These are phyloP conservation scores for Metarhizium sp. DNA, from an alignment of 2,329 filamentous ascomycete genomes.

Conservation along the genomic window DNA sequence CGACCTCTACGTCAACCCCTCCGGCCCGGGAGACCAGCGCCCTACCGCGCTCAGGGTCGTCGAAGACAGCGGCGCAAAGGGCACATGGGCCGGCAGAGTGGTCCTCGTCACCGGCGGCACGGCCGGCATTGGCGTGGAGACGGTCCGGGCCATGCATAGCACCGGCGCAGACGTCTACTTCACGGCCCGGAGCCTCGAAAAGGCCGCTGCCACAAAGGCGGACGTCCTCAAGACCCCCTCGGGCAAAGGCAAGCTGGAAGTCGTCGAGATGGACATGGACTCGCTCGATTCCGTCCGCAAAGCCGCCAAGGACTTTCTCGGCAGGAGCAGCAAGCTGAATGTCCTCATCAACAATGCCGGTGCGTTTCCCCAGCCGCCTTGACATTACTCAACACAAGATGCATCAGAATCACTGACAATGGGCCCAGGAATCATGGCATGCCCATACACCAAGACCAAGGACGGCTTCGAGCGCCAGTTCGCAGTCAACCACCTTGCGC, in stretches of 20 bases:
- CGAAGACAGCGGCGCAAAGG: not conserved
- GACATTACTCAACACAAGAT: too few species aligned
- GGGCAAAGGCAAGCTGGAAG: not conserved
- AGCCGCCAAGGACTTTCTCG: not conserved
- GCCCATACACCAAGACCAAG: not conserved
- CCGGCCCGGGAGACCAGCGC: slow-evolving; percentile 7
- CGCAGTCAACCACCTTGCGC: slow-evolving; percentile 41
- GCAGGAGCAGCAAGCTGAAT: slow-evolving; percentile 7
- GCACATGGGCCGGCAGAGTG: not conserved
- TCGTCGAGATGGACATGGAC: not conserved
- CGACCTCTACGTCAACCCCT: slow-evolving; percentile 2
- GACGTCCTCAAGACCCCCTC: not conserved
- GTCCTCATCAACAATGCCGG: slow-evolving; percentile 3
- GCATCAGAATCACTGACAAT: not conserved
- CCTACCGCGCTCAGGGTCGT: slow-evolving; percentile 7
- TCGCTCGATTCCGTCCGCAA: not conserved
- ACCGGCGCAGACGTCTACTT: slow-evolving; percentile 1
- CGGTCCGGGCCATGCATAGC: not conserved
- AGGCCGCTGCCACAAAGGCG: not conserved
- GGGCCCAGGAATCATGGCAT: not conserved
- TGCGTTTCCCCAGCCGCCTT: not conserved
- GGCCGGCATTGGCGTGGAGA: slow-evolving; percentile 1
- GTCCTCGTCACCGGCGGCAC: slow-evolving; percentile 1
- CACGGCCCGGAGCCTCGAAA: not conserved
- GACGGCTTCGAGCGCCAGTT: slow-evolving; percentile 29